These are phyloP conservation scores for Botryotinia globosa DNA, from an alignment of 2,329 filamentous ascomycete species.

Conservation along the genomic window DNA sequence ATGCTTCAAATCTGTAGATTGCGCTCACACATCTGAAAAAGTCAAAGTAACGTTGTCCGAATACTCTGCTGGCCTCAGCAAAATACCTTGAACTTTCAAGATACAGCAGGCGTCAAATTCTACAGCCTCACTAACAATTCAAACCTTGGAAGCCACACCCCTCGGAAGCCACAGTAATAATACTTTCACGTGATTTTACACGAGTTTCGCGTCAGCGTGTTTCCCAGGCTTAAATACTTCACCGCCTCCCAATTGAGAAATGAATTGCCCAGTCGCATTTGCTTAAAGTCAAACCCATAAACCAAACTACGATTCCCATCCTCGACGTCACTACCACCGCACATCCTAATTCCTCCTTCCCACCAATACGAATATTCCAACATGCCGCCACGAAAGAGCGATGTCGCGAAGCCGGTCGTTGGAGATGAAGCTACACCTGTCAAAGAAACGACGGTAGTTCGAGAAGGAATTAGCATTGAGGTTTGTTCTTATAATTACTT, in stretches of 20 bases:
- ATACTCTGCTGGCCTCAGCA: too few species aligned
- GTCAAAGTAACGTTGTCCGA: not conserved
- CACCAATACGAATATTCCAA: not conserved
- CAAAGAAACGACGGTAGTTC: conserved; percentile 29
- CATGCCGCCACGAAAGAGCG: conserved; percentile 58
- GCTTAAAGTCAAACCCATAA: not conserved
- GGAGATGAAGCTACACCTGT: conserved; percentile 41
- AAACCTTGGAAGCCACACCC: not conserved
- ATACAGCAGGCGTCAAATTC: not conserved
- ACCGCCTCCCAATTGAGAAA: conserved; percentile 13
- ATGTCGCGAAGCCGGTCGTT: conserved; percentile 47
- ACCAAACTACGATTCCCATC: not conserved
- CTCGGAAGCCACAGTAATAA: not conserved
- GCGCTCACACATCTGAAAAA: not conserved
- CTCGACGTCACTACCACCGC: not conserved
- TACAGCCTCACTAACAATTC: not conserved
- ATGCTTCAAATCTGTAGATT: not conserved
- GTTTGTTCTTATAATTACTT: conserved; percentile 38
- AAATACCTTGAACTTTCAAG: not conserved
- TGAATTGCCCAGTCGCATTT: conserved; percentile 5
- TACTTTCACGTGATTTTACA: not conserved
- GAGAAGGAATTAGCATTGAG: conserved; percentile 48
- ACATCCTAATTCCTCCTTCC: conserved; percentile 6
- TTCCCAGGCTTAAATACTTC: not conserved
- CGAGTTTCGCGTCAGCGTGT: conserved; percentile 15